These are phyloP conservation scores for Aspergillus sp. DNA, from an alignment of 2,329 filamentous ascomycete genomes.

Conservation along the genomic window DNA sequence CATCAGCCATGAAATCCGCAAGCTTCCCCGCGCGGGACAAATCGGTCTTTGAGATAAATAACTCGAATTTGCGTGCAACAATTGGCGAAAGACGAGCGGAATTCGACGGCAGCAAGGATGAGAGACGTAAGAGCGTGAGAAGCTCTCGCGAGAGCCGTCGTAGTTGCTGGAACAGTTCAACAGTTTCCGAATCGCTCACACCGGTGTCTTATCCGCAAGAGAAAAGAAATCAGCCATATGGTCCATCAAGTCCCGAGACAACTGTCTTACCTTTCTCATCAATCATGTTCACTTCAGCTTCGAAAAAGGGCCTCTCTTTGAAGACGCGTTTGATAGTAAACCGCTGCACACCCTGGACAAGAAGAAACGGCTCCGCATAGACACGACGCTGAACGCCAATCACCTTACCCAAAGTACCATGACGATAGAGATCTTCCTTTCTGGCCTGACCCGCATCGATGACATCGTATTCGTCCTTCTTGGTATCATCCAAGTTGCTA, in stretches of 20 bases:
- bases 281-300: conserved; percentile 65
- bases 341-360: conserved; percentile 77
- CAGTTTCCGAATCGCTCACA: conserved; percentile 54
- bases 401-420: conserved; percentile 73
- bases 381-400: conserved; percentile 67
- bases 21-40: conserved; percentile 73
- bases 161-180: conserved; percentile 66
- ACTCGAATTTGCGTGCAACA: conserved; percentile 76
- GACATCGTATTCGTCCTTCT: conserved; percentile 39
- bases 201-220: conserved; percentile 21
- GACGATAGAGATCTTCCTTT: conserved; percentile 69
- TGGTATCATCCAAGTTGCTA: conserved; percentile 44
- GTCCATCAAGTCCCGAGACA: not conserved
- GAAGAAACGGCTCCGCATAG: conserved; percentile 67
- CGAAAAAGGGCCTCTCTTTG: conserved; percentile 76
- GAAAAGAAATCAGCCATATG: conserved; percentile 4
- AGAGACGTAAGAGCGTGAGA: conserved; percentile 72
- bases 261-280: conserved; percentile 57
- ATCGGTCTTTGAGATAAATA: conserved; percentile 77
- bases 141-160: conserved; percentile 82
- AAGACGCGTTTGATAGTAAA: conserved; percentile 66
- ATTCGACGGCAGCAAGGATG: conserved; percentile 68
- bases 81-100: conserved; percentile 66
- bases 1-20: conserved; percentile 94
- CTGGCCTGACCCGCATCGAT: conserved; percentile 53